A percentile compares a stretch with the other conserved stretches of the same genome.
These are phyloP conservation scores for Leptographium radiaticola DNA, from an alignment of 2,329 filamentous ascomycete species.

Conservation along the genomic window DNA sequence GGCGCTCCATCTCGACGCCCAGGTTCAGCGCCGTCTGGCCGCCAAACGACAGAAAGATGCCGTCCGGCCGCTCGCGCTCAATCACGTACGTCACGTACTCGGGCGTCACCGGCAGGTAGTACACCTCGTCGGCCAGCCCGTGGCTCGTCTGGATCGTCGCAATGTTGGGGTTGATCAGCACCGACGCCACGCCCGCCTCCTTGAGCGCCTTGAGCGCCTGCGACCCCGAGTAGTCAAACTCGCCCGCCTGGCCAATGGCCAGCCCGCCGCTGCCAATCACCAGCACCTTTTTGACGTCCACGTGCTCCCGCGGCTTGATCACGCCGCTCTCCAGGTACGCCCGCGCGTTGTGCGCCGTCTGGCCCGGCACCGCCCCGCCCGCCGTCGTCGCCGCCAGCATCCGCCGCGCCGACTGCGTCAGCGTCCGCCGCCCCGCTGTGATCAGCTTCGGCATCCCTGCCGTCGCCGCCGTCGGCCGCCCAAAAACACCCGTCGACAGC, in stretches of 20 bases:
- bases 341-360: slow-evolving; percentile 67
- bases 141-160: slow-evolving; percentile 98
- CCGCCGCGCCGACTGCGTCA: slow-evolving; percentile 35
- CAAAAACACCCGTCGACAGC: slow-evolving; percentile 5
- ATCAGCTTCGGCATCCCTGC: slow-evolving; percentile 5
- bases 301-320: slow-evolving; percentile 63
- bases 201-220: slow-evolving; percentile 96
- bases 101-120: slow-evolving; percentile 92
- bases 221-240: slow-evolving; percentile 96
- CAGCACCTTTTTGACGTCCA: slow-evolving; percentile 92
- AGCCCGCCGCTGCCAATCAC: slow-evolving; percentile 93
- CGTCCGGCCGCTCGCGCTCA: slow-evolving; percentile 88
- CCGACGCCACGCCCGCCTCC: slow-evolving; percentile 93
- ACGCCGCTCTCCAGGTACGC: slow-evolving; percentile 83
- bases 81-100: slow-evolving; percentile 98
- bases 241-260: slow-evolving; percentile 92
- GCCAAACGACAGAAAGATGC: slow-evolving; percentile 93
- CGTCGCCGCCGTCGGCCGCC: slow-evolving; percentile 18
- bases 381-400: slow-evolving; percentile 30
- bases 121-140: slow-evolving; percentile 96
- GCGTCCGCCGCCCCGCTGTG: slow-evolving; percentile 17
- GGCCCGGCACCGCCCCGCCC: slow-evolving; percentile 30
- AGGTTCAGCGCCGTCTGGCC: slow-evolving; percentile 95
- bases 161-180: slow-evolving; percentile 98
- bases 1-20: slow-evolving; percentile 93